A percentile compares a stretch with the other conserved stretches of the same genome.
phyloP scores from a whole-genome alignment of 2,329 filamentous ascomycete genomes.

The Amylocarpus encephaloides region DNA sequence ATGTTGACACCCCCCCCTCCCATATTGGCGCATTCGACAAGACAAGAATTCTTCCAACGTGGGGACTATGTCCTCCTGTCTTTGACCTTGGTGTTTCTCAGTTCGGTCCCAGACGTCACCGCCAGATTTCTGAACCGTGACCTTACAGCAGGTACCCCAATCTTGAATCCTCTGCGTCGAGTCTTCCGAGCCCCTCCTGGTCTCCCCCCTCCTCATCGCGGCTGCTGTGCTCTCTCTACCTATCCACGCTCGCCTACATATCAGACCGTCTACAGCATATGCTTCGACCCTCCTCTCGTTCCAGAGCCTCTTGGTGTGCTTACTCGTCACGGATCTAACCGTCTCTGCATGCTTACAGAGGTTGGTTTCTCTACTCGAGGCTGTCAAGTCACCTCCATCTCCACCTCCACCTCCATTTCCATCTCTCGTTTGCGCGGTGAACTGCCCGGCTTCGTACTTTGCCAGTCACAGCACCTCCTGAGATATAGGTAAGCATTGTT shows the following conservation, averaged over 20 bases:
- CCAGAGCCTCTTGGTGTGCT: slow-evolving; percentile 4
- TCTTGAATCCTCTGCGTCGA: slow-evolving; percentile 2
- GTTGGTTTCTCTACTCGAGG: slow-evolving; percentile 2
- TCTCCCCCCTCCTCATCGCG: slow-evolving; percentile 10
- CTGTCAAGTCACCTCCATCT: slow-evolving; percentile 14
- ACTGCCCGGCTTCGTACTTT: slow-evolving; percentile 3
- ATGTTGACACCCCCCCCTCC: slow-evolving; percentile 17
- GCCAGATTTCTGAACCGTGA: too few species aligned
- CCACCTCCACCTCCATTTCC: too few species aligned
- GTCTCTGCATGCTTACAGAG: slow-evolving; percentile 13
- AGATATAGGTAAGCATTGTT: slow-evolving; percentile 25
- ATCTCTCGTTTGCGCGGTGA: slow-evolving; percentile 20
- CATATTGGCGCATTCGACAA: background rate
- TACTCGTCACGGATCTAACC: slow-evolving; percentile 6
- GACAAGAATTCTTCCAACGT: background rate
- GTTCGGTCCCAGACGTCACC: background rate
- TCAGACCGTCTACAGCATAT: background rate
- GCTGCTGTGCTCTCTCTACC: slow-evolving; percentile 8
- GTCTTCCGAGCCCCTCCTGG: slow-evolving; percentile 9
- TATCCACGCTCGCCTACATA: background rate
- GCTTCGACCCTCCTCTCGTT: background rate
- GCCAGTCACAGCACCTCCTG: background rate
- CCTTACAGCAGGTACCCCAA: slow-evolving; percentile 12
- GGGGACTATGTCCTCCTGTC: background rate
- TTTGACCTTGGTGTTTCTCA: background rate